A percentile compares a stretch with the other conserved stretches of the same genome.
Conservation (phyloP, 768 basidiomycete species). For the Amanita inopinata region DNA sequence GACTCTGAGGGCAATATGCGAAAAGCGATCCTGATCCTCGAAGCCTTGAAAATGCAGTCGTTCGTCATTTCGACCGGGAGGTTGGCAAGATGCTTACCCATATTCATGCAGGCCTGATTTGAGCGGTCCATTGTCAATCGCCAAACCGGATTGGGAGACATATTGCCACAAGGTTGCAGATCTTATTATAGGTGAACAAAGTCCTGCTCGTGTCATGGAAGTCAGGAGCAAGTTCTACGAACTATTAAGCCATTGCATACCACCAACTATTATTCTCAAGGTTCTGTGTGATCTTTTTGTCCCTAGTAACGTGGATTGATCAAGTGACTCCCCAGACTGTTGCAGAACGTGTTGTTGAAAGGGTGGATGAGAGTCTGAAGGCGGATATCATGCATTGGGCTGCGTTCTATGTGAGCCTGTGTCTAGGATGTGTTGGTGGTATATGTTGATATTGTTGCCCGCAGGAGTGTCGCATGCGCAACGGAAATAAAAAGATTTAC, state of each 20-base stretch:
- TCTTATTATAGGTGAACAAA: conserved; percentile 82
- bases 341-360: conserved; percentile 77
- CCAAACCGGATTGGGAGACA: conserved; percentile 99
- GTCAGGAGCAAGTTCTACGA: conserved; percentile 93
- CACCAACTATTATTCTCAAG: conserved; percentile 85
- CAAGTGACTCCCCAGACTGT: conserved; percentile 61
- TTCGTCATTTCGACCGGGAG: conserved; percentile 31
- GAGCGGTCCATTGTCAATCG: conserved; percentile 67
- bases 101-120: conserved; percentile 64
- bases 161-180: conserved; percentile 92
- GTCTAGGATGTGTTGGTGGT: not conserved
- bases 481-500: conserved; percentile 81
- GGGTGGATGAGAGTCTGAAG: conserved; percentile 84
- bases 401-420: conserved; percentile 74
- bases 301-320: not conserved
- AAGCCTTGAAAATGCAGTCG: conserved; percentile 97
- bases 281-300: conserved; percentile 25
- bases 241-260: conserved; percentile 93
- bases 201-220: conserved; percentile 82
- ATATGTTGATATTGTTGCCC: conserved; percentile 5
- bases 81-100: no score
- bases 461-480: conserved; percentile 93
- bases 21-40: conserved; percentile 89
- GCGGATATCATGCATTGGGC: conserved; percentile 97
- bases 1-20: conserved; percentile 87